Percentiles rank a stretch among this genome's conserved stretches.
Evolutionary conservation across 1,284 basidiomycete species (phyloP).

Genomic region (Anthracocystis walkeri): DNA sequence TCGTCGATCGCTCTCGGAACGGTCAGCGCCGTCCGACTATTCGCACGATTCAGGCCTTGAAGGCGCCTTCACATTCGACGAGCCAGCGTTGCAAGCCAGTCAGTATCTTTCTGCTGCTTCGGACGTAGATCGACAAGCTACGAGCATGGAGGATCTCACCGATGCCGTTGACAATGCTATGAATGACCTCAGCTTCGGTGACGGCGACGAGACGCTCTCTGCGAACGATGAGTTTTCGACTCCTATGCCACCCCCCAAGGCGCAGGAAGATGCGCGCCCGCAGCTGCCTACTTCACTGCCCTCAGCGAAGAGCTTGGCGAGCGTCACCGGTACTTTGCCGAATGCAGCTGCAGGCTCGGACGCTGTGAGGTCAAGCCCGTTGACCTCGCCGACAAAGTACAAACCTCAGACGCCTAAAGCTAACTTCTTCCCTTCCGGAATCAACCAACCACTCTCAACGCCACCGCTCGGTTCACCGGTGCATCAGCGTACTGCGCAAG

Average conservation of each 20-base stretch:
- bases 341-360: conserved; percentile 1
- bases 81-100: not conserved
- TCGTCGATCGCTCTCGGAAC: conserved; percentile 26
- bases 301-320: conserved; percentile 29
- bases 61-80: conserved; percentile 24
- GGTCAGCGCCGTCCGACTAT: conserved; percentile 51
- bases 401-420: conserved; percentile 16
- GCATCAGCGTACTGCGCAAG: conserved; percentile 18
- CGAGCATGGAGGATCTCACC: conserved; percentile 54
- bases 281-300: conserved; percentile 23
- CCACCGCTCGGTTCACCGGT: conserved; percentile 24
- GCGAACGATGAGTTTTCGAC: conserved; percentile 36
- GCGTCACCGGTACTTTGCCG: conserved; percentile 16
- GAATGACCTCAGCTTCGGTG: conserved; percentile 60
- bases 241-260: conserved; percentile 24
- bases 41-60: conserved; percentile 42
- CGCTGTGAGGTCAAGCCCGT: conserved; percentile 15
- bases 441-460: conserved; percentile 17
- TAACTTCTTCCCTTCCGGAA: conserved; percentile 4
- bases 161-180: conserved; percentile 57
- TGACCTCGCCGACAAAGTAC: conserved; percentile 15
- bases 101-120: not conserved
- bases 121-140: not conserved
- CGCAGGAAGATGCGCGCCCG: conserved; percentile 12
- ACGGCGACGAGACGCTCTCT: conserved; percentile 40